These are phyloP conservation scores for Fennellomyces sp. DNA, from an alignment of 371 early-diverging fungal species.

Conservation along the genomic window DNA sequence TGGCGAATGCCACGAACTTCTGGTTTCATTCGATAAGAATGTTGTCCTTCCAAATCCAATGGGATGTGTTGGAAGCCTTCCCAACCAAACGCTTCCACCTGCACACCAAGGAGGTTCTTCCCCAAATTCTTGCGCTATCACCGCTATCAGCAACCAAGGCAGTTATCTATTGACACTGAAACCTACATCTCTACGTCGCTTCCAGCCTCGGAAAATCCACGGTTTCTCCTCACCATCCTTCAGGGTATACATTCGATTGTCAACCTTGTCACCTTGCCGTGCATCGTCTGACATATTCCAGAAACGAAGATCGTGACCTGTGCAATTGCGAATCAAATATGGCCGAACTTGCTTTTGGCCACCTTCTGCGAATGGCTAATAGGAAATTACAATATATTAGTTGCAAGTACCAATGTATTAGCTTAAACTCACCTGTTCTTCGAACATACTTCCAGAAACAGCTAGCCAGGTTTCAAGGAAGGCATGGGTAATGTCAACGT, in stretches of 20 bases:
- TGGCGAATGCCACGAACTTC: slow-evolving; percentile 64
- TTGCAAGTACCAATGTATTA: neutral
- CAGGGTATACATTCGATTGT: slow-evolving; percentile 50
- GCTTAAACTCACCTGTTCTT: slow-evolving; percentile 21
- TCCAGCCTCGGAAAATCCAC: slow-evolving; percentile 89
- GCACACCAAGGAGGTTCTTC: slow-evolving; percentile 69
- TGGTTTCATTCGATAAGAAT: slow-evolving; percentile 65
- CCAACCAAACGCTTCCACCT: slow-evolving; percentile 72
- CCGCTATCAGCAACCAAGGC: neutral
- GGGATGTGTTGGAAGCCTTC: slow-evolving; percentile 70
- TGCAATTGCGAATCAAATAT: slow-evolving; percentile 74
- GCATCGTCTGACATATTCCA: slow-evolving; percentile 73
- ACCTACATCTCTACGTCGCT: slow-evolving; percentile 67
- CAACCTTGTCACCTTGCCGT: slow-evolving; percentile 22
- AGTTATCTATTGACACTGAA: neutral
- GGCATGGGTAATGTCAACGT: slow-evolving; percentile 74
- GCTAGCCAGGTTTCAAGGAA: slow-evolving; percentile 70
- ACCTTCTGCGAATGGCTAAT: slow-evolving; percentile 33
- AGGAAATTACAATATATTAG: neutral
- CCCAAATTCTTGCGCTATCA: slow-evolving; percentile 29
- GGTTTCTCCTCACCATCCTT: slow-evolving; percentile 61
- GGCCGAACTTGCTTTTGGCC: slow-evolving; percentile 53
- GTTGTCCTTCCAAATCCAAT: slow-evolving; percentile 76
- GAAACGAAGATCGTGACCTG: slow-evolving; percentile 75
- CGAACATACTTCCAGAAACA: slow-evolving; percentile 30